A percentile compares a stretch with the other conserved stretches of the same genome.
These are phyloP conservation scores for Quercus phellos DNA, from an alignment of 331 rosid genomes.

Conservation along the genomic window DNA sequence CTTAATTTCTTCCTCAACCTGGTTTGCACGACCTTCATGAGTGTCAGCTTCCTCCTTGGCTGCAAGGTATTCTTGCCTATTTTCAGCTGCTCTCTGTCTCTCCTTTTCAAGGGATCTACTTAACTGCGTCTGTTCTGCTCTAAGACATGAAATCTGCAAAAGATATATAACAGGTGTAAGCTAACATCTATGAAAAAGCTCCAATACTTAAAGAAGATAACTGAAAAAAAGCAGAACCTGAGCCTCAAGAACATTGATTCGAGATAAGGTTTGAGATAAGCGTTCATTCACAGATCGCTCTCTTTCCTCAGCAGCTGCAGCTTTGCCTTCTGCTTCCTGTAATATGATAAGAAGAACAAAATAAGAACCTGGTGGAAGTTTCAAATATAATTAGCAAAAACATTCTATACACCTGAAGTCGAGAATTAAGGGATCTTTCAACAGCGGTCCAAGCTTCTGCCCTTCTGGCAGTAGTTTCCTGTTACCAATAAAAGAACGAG, in stretches of 20 bases:
- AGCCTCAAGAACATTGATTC: constrained; percentile 98
- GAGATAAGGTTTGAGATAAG: constrained; percentile 88
- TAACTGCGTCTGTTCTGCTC: constrained; percentile 92
- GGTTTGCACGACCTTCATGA: constrained; percentile 85
- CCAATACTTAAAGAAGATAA: constrained; percentile 15
- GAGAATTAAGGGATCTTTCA: constrained; percentile 86
- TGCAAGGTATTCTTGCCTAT: constrained; percentile 93
- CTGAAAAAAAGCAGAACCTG: constrained; percentile 61
- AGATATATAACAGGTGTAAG: constrained; percentile 28
- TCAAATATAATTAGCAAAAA: constrained; percentile 16
- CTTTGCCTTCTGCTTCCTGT: constrained; percentile 97
- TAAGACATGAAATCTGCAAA: constrained; percentile 85
- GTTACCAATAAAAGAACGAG: constrained; percentile 32
- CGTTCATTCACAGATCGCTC: constrained; percentile 92
- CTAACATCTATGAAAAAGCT: constrained; percentile 17
- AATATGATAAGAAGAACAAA: constrained; percentile 29
- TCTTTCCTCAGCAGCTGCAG: constrained; percentile 96
- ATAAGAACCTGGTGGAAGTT: constrained; percentile 5
- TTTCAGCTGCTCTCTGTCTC: constrained; percentile 98
- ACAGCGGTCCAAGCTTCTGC: constrained; percentile 98
- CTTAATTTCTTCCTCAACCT: constrained; percentile 81
- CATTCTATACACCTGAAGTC: constrained; percentile 70
- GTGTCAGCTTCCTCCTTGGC: constrained; percentile 99
- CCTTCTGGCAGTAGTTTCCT: constrained; percentile 90
- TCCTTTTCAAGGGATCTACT: constrained; percentile 95